phyloP scores from a whole-genome alignment of 129 eudicot species.

The Tagetes patula region DNA sequence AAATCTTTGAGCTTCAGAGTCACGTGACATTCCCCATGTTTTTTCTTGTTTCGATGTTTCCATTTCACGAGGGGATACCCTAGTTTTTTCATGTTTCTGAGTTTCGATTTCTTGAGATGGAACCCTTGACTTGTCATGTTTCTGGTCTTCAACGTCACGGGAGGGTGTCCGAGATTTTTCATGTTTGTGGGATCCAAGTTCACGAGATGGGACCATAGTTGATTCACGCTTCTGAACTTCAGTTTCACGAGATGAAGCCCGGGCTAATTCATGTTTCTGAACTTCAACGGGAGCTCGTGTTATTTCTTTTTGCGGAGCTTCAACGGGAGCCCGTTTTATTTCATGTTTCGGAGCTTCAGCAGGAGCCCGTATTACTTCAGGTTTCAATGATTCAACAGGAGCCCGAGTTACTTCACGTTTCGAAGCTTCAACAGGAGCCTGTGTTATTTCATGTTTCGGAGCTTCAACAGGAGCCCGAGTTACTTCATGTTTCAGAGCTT shows the following conservation, averaged over 20 bases:
- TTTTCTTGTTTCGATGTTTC: constrained; percentile 8
- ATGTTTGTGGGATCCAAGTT: constrained; percentile 6
- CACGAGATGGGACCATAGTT: not conserved
- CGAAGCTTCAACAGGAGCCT: not conserved
- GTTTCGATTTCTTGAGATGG: not conserved
- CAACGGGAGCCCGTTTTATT: not conserved
- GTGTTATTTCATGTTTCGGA: not conserved
- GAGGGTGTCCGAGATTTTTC: not conserved
- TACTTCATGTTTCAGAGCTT: not conserved
- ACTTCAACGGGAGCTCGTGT: not conserved
- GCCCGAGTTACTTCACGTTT: not conserved
- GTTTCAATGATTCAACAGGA: not conserved
- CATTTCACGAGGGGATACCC: constrained; percentile 2
- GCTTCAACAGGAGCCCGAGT: not conserved
- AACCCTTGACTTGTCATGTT: not conserved
- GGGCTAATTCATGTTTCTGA: constrained; percentile 2
- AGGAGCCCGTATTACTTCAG: not conserved
- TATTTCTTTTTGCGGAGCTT: not conserved
- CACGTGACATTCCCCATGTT: not conserved
- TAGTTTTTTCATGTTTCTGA: not conserved
- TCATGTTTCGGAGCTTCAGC: constrained; percentile 10
- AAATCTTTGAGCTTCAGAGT: not conserved
- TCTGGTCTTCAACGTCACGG: constrained; percentile 13
- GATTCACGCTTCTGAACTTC: constrained; percentile 17
- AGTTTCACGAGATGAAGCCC: not conserved